Conservation (phyloP, 805 yeast genomes). For the Wickerhamiella australiensis region DNA sequence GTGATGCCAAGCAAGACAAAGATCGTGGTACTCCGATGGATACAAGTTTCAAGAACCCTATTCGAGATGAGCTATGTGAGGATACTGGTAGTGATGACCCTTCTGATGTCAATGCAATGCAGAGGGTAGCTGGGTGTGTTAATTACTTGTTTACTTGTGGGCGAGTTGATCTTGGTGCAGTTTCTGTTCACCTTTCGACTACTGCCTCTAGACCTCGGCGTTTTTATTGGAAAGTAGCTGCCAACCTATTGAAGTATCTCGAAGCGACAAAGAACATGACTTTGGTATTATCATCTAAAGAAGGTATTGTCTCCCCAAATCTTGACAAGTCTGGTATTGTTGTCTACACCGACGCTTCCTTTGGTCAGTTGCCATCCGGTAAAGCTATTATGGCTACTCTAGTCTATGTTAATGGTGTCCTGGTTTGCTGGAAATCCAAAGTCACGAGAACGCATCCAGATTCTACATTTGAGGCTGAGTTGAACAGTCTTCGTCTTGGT, state of each 20-base stretch:
- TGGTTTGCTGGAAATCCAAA: background rate
- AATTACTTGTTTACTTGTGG: background rate
- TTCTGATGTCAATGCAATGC: background rate
- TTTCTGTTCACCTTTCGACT: background rate
- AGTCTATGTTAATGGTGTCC: background rate
- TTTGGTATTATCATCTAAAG: background rate
- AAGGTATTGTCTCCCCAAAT: no score
- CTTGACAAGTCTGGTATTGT: no score
- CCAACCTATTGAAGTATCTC: background rate
- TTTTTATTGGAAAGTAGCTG: background rate
- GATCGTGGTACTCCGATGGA: background rate
- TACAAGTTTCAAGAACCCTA: background rate
- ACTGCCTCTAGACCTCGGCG: background rate
- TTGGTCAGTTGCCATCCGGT: background rate
- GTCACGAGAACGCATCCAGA: background rate
- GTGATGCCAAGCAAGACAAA: no score
- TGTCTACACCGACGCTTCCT: slow-evolving; percentile 5
- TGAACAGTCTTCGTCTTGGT: background rate
- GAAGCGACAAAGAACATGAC: background rate
- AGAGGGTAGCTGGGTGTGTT: background rate
- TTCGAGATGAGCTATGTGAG: background rate
- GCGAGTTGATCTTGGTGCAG: background rate
- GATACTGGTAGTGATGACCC: no score
- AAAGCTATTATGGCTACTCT: background rate
- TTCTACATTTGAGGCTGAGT: slow-evolving; percentile 1